Evolutionary conservation across 2,329 filamentous ascomycete genomes (phyloP), one percentile per base, ranked within the genome.

Genomic region (Cercospora nicotianae): DNA sequence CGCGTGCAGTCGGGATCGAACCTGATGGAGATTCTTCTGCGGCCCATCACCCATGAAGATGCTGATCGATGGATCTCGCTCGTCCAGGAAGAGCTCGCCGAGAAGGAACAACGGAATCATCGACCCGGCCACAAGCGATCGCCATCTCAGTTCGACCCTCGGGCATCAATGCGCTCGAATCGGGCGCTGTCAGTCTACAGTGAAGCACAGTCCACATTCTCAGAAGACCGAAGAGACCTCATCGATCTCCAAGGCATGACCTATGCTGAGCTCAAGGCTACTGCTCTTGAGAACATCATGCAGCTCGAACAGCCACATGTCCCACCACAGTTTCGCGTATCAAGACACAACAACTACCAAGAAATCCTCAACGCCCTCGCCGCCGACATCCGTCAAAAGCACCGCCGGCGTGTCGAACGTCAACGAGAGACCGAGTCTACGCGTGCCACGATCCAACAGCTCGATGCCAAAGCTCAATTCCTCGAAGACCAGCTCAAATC

Each of bases 291-390:
- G 80, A 98, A 98, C 76, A 92, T 99, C 68, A 89, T 99, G 82
- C 87, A 88, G 16, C 87, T 99, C 45, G 94, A 99, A 81, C 89
- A 92, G 72, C 86, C 91, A 76, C 59, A 71, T 31, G 69, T 74
- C 1, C 72, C 76, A 13, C 73, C 75, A 0, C 75, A 78, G 59
- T 94, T 94, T 67, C 91, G 94, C 76, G 94, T 99, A 74, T 93
- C 90, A 39, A 84, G 89, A 30, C 83, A 93, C 76, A 98, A 99
- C 80, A 89, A 92, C 77, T 99, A 98, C 81, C 95, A 99, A 81
- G 95, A 99, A 77, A 87, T 99, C n/a, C 87, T 99, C 72, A 99
- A 99, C 77, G 93, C 93, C 70, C 97, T 99, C 75, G 95, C 95
- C 2, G 87, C 96, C 66, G 95, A 99, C 77, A 99, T 99, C 77